Base-by-base conservation (phyloP, 495 filamentous ascomycete species). In the Penicillium cinerascens region DNA sequence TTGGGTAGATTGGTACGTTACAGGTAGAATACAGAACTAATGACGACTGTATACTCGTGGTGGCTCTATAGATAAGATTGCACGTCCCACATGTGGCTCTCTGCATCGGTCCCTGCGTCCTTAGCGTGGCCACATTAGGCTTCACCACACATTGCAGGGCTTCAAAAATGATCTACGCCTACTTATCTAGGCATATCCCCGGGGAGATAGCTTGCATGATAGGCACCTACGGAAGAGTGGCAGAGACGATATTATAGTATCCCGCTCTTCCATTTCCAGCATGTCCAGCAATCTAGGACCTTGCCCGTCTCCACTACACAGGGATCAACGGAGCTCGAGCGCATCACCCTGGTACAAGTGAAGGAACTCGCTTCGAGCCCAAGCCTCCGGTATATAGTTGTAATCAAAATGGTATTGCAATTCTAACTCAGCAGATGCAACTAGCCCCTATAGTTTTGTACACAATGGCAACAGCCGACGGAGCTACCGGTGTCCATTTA, bases 381-480 rank as follows among this genome's bases (percentile, higher is more conserved):
- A 37, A 29, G 36, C 37, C 33, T 18, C 8, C 38, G 2, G 6
- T 20, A 23, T 42, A 52, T 25, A 26, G 42, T 26, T 21, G 41
- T 39, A 49, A 39, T 45, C 39, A 44, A 60, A 66, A 66, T 73
- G 63, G 64, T 72, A 71, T 72, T 72, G 70, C 59, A 68, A 66
- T 58, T 74, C 71, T 73, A 72, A 65, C 55, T 65, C 63, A 68
- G 65, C 63, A 70, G 61, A 74, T 68, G 68, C 53, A 59, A 70
- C 70, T 64, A 65, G 66, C 61, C 69, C 63, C 64, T 73, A 61
- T 61, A 69, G 66, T 75, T 72, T 76, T 77, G 64, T 75, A 77
- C 72, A 77, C 66, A 63, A 71, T 67, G 68, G 59, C 66, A 59
- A 67, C 58, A 59, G 66, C 64, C 53, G 63, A 44, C 59, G 64